Percentiles rank a stretch among this genome's conserved stretches.
phyloP scores from a whole-genome alignment of 108 stramenopile genomes.

The Schizochytrium sp. region DNA sequence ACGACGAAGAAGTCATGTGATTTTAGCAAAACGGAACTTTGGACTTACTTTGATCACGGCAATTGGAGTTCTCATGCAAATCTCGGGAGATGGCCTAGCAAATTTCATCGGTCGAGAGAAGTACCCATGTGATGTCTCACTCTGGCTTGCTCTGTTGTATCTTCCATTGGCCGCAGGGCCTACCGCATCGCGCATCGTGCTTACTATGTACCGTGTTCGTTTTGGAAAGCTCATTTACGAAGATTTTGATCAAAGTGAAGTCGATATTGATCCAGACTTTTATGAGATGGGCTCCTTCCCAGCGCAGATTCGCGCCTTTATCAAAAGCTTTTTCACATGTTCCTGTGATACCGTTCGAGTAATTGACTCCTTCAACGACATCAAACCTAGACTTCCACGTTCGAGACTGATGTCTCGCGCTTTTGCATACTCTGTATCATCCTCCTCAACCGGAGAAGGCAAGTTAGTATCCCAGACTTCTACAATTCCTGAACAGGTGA shows the following conservation, averaged over 20 bases:
- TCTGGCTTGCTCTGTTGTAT: neutral
- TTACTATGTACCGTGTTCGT: neutral
- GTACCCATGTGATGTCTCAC: neutral
- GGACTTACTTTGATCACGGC: constrained; percentile 6
- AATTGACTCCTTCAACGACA: neutral
- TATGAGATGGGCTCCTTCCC: neutral
- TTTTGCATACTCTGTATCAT: neutral
- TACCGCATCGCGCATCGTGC: constrained; percentile 5
- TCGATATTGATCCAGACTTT: neutral
- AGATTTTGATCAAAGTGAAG: neutral
- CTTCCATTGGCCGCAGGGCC: constrained; percentile 26
- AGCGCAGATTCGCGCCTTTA: neutral
- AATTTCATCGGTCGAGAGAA: neutral
- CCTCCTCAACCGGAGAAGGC: neutral
- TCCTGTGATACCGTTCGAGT: neutral
- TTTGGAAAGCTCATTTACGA: neutral
- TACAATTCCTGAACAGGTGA: neutral
- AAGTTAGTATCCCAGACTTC: neutral
- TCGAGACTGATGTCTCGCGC: neutral
- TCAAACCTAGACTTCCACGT: neutral
- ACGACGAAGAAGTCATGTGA: neutral
- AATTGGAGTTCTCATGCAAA: neutral
- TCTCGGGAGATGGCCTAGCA: neutral
- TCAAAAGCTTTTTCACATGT: neutral
- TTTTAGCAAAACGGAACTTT: constrained; percentile 17